phyloP scores from a whole-genome alignment of 176 grass and related monocot genomes.

The Chrysopogon serrulatus region DNA sequence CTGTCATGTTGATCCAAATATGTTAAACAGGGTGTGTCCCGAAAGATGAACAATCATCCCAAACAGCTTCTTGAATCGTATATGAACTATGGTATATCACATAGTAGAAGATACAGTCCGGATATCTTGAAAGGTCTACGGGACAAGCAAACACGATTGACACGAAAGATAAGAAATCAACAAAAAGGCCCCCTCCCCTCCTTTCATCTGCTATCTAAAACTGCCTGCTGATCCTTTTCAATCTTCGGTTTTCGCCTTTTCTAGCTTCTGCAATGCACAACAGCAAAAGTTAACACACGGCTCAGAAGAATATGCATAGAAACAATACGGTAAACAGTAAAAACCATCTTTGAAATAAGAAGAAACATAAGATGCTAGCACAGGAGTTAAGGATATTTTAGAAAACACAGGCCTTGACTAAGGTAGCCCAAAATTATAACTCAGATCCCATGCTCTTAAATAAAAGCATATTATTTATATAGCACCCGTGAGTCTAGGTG shows the following conservation, averaged over 20 bases:
- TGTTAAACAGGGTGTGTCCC: neutral
- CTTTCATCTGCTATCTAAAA: neutral
- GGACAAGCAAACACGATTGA: neutral
- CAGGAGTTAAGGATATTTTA: neutral
- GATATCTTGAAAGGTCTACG: neutral
- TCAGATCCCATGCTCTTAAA: neutral
- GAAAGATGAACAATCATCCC: neutral
- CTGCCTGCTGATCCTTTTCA: conserved; percentile 1
- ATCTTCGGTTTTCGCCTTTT: conserved; percentile 39
- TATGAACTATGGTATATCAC: neutral
- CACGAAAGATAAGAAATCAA: neutral
- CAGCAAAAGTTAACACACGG: neutral
- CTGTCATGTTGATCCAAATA: neutral
- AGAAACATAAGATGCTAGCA: neutral
- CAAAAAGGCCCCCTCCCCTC: neutral
- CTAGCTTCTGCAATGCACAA: conserved; percentile 41
- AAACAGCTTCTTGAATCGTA: neutral
- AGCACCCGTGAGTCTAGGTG: neutral
- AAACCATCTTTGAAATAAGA: neutral
- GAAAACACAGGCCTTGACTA: neutral
- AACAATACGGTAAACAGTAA: neutral
- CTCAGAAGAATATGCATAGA: neutral
- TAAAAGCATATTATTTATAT: neutral
- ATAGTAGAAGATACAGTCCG: neutral
- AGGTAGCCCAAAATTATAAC: neutral